phyloP scores from a whole-genome alignment of 2,329 filamentous ascomycete species.

The Penicillium griseofulvum region DNA sequence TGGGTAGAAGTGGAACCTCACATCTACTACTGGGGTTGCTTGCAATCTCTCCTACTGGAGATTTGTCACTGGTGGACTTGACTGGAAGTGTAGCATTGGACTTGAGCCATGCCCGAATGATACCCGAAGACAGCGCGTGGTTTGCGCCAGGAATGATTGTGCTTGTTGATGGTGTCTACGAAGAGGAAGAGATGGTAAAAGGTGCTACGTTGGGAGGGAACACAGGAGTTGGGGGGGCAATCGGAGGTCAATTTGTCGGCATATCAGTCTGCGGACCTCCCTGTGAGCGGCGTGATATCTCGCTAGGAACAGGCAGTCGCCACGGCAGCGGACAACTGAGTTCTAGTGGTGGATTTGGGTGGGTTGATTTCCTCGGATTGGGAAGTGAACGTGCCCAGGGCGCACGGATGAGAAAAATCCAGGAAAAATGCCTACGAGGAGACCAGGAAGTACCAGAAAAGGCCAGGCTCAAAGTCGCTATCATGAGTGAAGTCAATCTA shows the following conservation, averaged over 20 bases:
- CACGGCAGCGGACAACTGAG: constrained; percentile 36
- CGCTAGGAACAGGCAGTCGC: constrained; percentile 66
- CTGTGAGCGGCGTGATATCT: constrained; percentile 77
- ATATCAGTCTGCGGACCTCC: constrained; percentile 91
- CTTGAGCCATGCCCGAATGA: constrained; percentile 72
- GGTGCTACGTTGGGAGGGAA: constrained; percentile 71
- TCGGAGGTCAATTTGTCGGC: constrained; percentile 87
- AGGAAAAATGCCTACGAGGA: constrained; percentile 62
- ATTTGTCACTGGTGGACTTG: constrained; percentile 77
- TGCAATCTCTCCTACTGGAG: constrained; percentile 74
- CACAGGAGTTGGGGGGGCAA: constrained; percentile 80
- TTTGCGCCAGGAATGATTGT: constrained; percentile 96
- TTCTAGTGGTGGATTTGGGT: constrained; percentile 80
- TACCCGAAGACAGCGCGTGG: constrained; percentile 85
- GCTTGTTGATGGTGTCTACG: constrained; percentile 91
- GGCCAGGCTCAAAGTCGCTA: constrained; percentile 58
- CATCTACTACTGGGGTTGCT: constrained; percentile 87
- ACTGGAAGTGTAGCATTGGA: constrained; percentile 86
- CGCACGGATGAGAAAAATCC: constrained; percentile 75
- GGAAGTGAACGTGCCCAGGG: constrained; percentile 86
- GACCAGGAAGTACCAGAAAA: constrained; percentile 28
- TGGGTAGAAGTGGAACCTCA: constrained; percentile 76
- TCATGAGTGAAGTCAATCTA: constrained; percentile 82
- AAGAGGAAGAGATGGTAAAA: constrained; percentile 73
- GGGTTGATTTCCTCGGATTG: constrained; percentile 92